Percentiles rank a stretch among this genome's conserved stretches.
These are phyloP conservation scores for Simmondsia chinensis DNA, from an alignment of 148 eudicot genomes.

Conservation along the genomic window DNA sequence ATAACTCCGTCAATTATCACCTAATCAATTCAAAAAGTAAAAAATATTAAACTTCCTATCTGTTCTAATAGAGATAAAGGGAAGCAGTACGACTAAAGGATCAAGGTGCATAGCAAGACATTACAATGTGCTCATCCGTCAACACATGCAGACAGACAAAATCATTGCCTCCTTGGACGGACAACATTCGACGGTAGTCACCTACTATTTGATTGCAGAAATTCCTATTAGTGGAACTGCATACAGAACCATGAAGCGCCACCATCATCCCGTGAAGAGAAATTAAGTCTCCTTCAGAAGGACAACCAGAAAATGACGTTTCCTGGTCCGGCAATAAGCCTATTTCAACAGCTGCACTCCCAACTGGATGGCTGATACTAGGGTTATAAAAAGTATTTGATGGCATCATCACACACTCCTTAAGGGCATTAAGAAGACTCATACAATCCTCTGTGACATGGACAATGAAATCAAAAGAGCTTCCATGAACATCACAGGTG, in stretches of 20 bases:
- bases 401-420: conserved; percentile 17
- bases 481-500: conserved; percentile 15
- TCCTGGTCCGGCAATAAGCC: conserved; percentile 17
- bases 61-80: conserved; percentile 6
- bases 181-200: conserved; percentile 21
- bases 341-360: conserved; percentile 6
- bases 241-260: conserved; percentile 32
- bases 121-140: conserved; percentile 47
- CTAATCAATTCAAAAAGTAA: conserved; percentile 23
- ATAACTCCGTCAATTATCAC: conserved; percentile 41
- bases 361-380: conserved; percentile 10
- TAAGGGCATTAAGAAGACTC: conserved; percentile 20
- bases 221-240: conserved; percentile 10
- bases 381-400: conserved; percentile 11
- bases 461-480: conserved; percentile 40
- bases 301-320: conserved; percentile 12
- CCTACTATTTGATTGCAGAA: conserved; percentile 7
- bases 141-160: conserved; percentile 50
- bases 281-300: conserved; percentile 61
- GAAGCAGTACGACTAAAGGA: background rate
- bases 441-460: conserved; percentile 27
- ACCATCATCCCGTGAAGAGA: conserved; percentile 59
- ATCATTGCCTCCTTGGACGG: conserved; percentile 15
- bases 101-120: conserved; percentile 4
- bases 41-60: conserved; percentile 12